Percentiles rank a stretch among this genome's conserved stretches.
phyloP scores from a whole-genome alignment of 306 rosid genomes.

The Prunus mume region DNA sequence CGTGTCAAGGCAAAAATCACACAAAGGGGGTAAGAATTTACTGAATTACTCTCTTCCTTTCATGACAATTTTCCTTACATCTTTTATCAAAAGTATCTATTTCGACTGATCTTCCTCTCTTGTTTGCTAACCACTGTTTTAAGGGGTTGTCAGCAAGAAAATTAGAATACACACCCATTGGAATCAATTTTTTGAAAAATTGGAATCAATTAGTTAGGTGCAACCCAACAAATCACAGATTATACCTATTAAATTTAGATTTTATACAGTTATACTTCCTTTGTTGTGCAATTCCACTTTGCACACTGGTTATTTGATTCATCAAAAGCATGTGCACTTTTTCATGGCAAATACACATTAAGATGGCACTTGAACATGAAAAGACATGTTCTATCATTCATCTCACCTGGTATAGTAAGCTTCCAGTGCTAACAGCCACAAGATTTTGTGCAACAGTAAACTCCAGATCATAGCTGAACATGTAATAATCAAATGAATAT shows the following conservation, averaged over 20 bases:
- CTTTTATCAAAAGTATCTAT: background rate
- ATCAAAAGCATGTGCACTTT: constrained; percentile 11
- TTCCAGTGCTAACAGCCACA: constrained; percentile 90
- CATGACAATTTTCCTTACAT: background rate
- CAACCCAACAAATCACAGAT: background rate
- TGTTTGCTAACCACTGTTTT: background rate
- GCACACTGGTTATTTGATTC: constrained; percentile 4
- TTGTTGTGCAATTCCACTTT: background rate
- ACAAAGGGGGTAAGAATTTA: background rate
- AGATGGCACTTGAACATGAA: constrained; percentile 19
- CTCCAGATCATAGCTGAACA: constrained; percentile 89
- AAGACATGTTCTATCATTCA: constrained; percentile 2
- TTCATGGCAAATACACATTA: constrained; percentile 6
- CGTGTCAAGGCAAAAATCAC: constrained; percentile 18
- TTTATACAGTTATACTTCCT: background rate
- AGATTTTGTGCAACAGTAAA: constrained; percentile 85
- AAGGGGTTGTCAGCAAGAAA: background rate
- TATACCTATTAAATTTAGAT: background rate
- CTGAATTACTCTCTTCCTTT: background rate
- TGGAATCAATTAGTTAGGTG: background rate
- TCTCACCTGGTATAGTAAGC: constrained; percentile 83
- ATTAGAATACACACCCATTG: background rate
- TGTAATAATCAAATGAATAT: constrained; percentile 21
- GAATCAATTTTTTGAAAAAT: background rate
- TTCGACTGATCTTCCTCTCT: background rate